Conservation (phyloP, 2,329 filamentous ascomycete species). For the Arthrobotrys sphaeroides region DNA sequence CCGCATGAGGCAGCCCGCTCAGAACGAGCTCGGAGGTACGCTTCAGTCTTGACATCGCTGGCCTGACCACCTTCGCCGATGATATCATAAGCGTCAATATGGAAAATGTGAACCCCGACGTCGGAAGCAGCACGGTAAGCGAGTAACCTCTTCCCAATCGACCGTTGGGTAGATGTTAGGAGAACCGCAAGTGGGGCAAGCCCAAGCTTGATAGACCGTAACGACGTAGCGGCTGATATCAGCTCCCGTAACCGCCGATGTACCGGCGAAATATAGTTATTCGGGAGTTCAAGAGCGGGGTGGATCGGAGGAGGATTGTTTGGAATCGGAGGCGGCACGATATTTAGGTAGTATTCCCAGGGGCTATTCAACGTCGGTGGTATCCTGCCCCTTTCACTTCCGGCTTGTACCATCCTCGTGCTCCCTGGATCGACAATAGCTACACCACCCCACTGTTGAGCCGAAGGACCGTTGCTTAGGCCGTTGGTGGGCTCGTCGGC, state of each 20-base stretch:
- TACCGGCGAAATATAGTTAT: slow-evolving; percentile 68
- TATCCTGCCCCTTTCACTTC: slow-evolving; percentile 81
- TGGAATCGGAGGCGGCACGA: slow-evolving; percentile 72
- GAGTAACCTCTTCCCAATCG: slow-evolving; percentile 88
- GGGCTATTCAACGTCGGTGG: slow-evolving; percentile 78
- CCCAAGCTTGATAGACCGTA: slow-evolving; percentile 82
- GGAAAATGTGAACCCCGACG: slow-evolving; percentile 87
- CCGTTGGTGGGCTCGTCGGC: slow-evolving; percentile 61
- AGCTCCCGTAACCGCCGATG: slow-evolving; percentile 81
- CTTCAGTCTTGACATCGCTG: slow-evolving; percentile 93
- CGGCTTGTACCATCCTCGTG: slow-evolving; percentile 90
- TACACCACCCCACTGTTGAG: slow-evolving; percentile 82
- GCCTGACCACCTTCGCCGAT: slow-evolving; percentile 88
- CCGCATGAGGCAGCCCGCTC: slow-evolving; percentile 91
- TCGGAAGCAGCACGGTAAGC: slow-evolving; percentile 82
- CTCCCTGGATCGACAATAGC: slow-evolving; percentile 85
- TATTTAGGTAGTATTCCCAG: slow-evolving; percentile 90
- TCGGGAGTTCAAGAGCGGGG: slow-evolving; percentile 64
- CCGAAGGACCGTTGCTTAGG: slow-evolving; percentile 68
- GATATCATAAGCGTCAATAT: slow-evolving; percentile 91
- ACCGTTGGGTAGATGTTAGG: slow-evolving; percentile 87
- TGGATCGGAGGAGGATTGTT: slow-evolving; percentile 68
- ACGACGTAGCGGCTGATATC: slow-evolving; percentile 86
- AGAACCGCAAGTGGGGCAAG: slow-evolving; percentile 89
- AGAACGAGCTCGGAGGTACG: slow-evolving; percentile 83